Percentiles rank a stretch among this genome's conserved stretches.
phyloP scores from a whole-genome alignment of 257 asterid genomes.

The Solanum virginianum region DNA sequence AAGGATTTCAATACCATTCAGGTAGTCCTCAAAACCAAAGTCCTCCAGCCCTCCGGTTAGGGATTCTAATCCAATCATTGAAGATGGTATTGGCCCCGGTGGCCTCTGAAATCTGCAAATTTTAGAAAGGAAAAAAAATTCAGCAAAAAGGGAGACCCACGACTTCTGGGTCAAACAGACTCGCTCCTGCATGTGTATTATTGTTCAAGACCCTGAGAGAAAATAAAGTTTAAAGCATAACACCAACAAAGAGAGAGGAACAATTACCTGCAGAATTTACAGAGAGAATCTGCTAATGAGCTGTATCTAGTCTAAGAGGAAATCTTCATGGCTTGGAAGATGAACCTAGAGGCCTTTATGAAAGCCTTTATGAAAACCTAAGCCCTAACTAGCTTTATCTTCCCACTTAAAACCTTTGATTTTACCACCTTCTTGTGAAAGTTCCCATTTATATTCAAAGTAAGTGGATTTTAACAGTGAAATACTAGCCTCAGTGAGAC shows the following conservation, averaged over 20 bases:
- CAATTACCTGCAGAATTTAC: not conserved
- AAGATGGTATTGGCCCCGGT: slow-evolving; percentile 70
- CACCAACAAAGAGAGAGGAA: not conserved
- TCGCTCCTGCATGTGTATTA: slow-evolving; percentile 16
- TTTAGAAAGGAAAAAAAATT: not conserved
- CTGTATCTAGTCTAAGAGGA: not conserved
- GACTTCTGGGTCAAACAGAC: not conserved
- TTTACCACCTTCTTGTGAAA: not conserved
- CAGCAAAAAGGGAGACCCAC: not conserved
- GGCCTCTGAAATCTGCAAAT: slow-evolving; percentile 79
- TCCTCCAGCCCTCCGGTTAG: slow-evolving; percentile 58
- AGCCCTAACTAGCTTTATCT: not conserved
- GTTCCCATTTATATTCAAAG: not conserved
- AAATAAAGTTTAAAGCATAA: not conserved
- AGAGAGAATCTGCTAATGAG: not conserved
- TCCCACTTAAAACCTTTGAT: not conserved
- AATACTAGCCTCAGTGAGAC: not conserved
- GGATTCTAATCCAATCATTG: slow-evolving; percentile 82
- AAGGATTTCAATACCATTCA: slow-evolving; percentile 38
- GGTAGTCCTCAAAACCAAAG: slow-evolving; percentile 75
- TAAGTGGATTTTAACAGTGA: not conserved
- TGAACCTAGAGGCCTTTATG: not conserved
- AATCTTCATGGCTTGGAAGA: not conserved
- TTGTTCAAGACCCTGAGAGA: not conserved
- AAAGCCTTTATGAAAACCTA: too few species aligned